These are phyloP conservation scores for Wickerhamiella spandovensis DNA, from an alignment of 805 yeast species.

Conservation along the genomic window DNA sequence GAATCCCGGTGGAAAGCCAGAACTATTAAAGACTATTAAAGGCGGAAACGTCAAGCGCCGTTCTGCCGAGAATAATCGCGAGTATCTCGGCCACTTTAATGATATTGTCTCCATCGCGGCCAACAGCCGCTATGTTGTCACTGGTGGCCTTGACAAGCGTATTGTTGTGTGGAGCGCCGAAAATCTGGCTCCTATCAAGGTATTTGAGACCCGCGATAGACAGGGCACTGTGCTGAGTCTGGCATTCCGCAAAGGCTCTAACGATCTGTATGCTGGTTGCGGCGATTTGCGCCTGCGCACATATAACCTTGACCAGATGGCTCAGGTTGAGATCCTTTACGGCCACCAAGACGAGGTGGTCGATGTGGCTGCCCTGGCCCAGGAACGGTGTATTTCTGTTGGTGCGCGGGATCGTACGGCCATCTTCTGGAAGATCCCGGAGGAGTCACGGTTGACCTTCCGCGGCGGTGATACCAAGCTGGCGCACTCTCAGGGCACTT, in stretches of 20 bases:
- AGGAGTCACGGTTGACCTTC: constrained; percentile 85
- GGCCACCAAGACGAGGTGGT: constrained; percentile 90
- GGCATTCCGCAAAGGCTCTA: constrained; percentile 65
- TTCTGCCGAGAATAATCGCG: constrained; percentile 20
- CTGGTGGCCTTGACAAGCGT: constrained; percentile 79
- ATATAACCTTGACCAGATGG: constrained; percentile 68
- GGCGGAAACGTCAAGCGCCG: constrained; percentile 17
- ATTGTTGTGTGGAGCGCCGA: constrained; percentile 80
- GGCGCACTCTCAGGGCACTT: constrained; percentile 7
- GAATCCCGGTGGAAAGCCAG: constrained; percentile 44
- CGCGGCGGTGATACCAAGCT: constrained; percentile 66
- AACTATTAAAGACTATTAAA: constrained; percentile 41
- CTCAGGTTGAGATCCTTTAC: constrained; percentile 80
- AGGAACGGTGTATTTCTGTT: constrained; percentile 90
- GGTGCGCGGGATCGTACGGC: constrained; percentile 93
- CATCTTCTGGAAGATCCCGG: constrained; percentile 92
- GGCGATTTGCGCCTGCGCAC: constrained; percentile 86
- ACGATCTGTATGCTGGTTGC: constrained; percentile 83
- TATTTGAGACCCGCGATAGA: constrained; percentile 59
- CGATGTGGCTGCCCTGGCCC: constrained; percentile 66
- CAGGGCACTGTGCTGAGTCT: constrained; percentile 61
- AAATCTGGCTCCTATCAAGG: constrained; percentile 59
- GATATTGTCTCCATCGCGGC: constrained; percentile 70
- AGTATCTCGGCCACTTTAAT: constrained; percentile 59
- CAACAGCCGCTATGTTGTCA: constrained; percentile 68